phyloP scores from a whole-genome alignment of 139 green algal species.

The Zygnema circumcarinatum region DNA sequence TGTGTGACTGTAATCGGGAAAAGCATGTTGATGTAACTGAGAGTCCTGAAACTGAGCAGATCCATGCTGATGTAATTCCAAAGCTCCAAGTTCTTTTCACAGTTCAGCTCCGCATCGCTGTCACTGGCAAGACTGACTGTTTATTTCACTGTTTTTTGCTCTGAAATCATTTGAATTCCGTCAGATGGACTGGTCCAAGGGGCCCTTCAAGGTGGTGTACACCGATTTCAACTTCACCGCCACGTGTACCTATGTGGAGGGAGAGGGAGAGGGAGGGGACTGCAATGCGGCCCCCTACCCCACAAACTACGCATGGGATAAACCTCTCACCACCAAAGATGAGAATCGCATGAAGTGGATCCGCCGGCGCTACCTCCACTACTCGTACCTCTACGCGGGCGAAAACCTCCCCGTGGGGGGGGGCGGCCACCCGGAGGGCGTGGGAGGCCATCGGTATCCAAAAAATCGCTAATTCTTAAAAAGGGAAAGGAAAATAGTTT shows the following conservation, averaged over 20 bases:
- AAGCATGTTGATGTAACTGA: too few relatives aligned
- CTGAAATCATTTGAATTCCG: too few relatives aligned
- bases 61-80: too few relatives aligned
- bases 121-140: too few relatives aligned
- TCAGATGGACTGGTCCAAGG: neutral
- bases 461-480: too few relatives aligned
- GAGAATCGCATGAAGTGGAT: neutral
- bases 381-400: neutral
- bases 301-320: neutral
- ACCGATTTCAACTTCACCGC: neutral
- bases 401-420: neutral
- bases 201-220: neutral
- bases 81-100: too few relatives aligned
- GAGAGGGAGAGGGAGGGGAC: neutral
- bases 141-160: too few relatives aligned
- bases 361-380: neutral
- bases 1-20: too few relatives aligned
- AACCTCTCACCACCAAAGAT: neutral
- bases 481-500: too few relatives aligned
- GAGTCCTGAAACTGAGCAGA: too few relatives aligned
- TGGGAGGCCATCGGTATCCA: neutral
- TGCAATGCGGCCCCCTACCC: neutral
- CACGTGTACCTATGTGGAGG: neutral
- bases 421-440: neutral
- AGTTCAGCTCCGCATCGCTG: too few relatives aligned